Base-by-base conservation (phyloP, 768 basidiomycete species). In the Panaeolus cyanescens region DNA sequence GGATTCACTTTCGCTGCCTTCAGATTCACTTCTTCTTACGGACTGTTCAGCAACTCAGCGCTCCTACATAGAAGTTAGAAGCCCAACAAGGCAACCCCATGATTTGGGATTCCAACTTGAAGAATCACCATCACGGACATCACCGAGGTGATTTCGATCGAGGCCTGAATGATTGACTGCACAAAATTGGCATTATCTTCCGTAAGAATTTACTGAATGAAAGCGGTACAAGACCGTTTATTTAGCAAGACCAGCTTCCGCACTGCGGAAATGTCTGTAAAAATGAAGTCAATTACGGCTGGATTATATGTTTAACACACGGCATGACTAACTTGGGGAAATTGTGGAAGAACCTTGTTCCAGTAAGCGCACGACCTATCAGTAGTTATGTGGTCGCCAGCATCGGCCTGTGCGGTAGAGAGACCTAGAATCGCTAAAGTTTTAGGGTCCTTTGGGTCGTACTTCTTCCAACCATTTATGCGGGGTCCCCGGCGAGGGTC, bases 351-450 rank as follows among this genome's bases (percentile, higher is more conserved):
- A 20, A 75, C 55, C 8, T 66, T 63, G 55, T 75, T 72, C 74
- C 74, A 74, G 50, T 74, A 73, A 1, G 59, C 58, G 55, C 74
- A 75, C 1, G 71, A 71, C 3, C 64, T 59, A 63, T 74, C 71
- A 1, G 67, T 65, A 15, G 50, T 33, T 17, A 68, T 56, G 58
- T 74, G 72, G 39, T 75, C 70, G 12, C 72, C 73, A 13, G 68
- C 64, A 32, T 68, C 63, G 15, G 71, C 74, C 17, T 69, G 64
- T 5, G 61, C 61, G 8, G 61, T 56, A 9, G 69, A 71, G 15
- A 37, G 65, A 10, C 72, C 71, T 10, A 75, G 60, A n/a, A 74
- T 70, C 12, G 73, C 73, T 10, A 75, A 58, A 3, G 73, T 69
- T 10, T 64, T 67, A 3, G 67, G 62, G 55, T 73, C 69, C 8